Evolutionary conservation across 352 stramenopile species (phyloP).

Genomic region (Globisporangium apiculatum): DNA sequence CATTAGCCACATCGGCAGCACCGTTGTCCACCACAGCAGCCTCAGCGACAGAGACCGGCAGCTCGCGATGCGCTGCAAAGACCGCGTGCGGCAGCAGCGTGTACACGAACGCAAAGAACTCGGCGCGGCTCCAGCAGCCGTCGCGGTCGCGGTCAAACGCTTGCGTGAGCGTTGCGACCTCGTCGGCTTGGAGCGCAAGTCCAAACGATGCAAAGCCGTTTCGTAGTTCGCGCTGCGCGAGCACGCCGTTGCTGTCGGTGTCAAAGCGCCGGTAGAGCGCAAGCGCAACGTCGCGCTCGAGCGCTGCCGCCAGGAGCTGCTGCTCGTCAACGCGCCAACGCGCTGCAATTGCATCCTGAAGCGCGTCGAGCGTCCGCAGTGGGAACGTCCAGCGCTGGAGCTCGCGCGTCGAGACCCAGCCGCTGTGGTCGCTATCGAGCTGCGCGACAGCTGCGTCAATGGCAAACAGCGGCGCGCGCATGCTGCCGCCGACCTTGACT

Average conservation of each 20-base stretch:
- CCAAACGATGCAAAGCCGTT: constrained; percentile 36
- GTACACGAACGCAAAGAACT: constrained; percentile 44
- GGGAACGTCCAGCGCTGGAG: constrained; percentile 45
- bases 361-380: constrained; percentile 51
- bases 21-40: neutral
- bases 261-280: constrained; percentile 50
- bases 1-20: constrained; percentile 1
- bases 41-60: neutral
- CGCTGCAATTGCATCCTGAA: constrained; percentile 30
- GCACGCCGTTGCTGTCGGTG: constrained; percentile 40
- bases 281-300: constrained; percentile 12
- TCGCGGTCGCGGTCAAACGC: constrained; percentile 51
- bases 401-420: constrained; percentile 61
- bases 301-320: neutral
- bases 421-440: constrained; percentile 51
- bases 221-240: constrained; percentile 51
- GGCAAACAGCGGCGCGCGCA: constrained; percentile 8
- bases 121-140: constrained; percentile 36
- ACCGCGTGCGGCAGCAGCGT: constrained; percentile 21
- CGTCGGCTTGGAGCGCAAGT: constrained; percentile 28
- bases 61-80: neutral
- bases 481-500: constrained; percentile 8
- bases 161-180: constrained; percentile 34
- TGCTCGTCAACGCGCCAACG: constrained; percentile 20
- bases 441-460: constrained; percentile 33